Evolutionary conservation across 2,329 filamentous ascomycete species (phyloP), one percentile per base, ranked within the genome.

Genomic region (Davidsoniella neocaledoniae): DNA sequence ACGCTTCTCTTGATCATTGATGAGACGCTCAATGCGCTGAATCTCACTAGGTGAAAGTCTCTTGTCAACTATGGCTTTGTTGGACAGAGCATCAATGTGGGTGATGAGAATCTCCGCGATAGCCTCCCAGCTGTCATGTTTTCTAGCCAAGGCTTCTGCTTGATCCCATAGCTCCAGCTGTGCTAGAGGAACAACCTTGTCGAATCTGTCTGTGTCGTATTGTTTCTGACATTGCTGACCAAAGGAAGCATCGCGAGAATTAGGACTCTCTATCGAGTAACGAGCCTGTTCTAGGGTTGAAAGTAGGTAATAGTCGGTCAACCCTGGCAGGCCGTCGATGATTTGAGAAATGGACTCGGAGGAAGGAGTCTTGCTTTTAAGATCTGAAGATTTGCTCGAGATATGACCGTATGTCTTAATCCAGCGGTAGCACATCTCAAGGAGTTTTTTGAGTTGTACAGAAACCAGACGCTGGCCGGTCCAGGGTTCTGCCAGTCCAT

Each of bases 401-500:
- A 48, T 40, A 29, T 49, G 57, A 21, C 66, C 67, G 54, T 71
- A 65, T 47, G 71, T 66, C 43, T 70, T 67, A 3, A 74, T 65
- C 74, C 73, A 77, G 52, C 71, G 68, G 23, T 71, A 67, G 38
- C 70, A 70, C 16, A 81, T 68, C 55, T 79, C 73, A 21, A 76
- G 66, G 14, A 80, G 68, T 16, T 76, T 74, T 58, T 76, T 75
- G 10, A 71, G 58, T 54, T 79, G 80, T 60, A 79, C 79, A 46
- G 77, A 73, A 50, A 79, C 68, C 55, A 71, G 76, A 41, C 67
- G 63, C 56, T 74, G 77, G 14, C 85, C 87, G 0, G 88, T 95
- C 91, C 91, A 98, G 42, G 88, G 83, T 53, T 85, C 79, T 0
- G 82, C 76, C 7, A 95, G 70, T 9, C 72, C 76, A 17, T 79